phyloP scores from a whole-genome alignment of 441 rosid species.

The Oxalis stricta region DNA sequence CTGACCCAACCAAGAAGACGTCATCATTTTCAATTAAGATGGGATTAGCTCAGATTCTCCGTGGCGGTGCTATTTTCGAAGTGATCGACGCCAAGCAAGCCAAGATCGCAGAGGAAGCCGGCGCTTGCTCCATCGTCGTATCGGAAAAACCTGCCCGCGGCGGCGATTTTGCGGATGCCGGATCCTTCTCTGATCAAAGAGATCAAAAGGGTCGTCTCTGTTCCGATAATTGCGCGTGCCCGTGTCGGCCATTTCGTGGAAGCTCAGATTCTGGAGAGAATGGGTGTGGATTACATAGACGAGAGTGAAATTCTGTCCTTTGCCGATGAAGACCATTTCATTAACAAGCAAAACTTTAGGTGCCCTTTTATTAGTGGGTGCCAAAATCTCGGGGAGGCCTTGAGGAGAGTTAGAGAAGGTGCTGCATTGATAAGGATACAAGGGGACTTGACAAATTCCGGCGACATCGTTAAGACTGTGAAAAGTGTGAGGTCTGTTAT shows the following conservation, averaged over 20 bases:
- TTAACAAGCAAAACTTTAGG: constrained; percentile 72
- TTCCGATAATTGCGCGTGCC: constrained; percentile 52
- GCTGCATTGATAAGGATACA: constrained; percentile 77
- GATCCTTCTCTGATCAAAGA: constrained; percentile 49
- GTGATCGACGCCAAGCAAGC: constrained; percentile 40
- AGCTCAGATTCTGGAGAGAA: constrained; percentile 66
- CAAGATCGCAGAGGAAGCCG: constrained; percentile 60
- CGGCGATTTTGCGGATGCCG: constrained; percentile 59
- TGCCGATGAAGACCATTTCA: constrained; percentile 55
- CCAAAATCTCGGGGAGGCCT: constrained; percentile 55
- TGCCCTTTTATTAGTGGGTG: constrained; percentile 66
- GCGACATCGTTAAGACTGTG: constrained; percentile 39
- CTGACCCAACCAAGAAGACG: constrained; percentile 61
- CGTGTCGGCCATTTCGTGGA: constrained; percentile 88
- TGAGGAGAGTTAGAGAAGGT: constrained; percentile 75
- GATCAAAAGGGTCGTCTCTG: constrained; percentile 42
- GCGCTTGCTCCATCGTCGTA: constrained; percentile 48
- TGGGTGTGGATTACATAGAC: constrained; percentile 63
- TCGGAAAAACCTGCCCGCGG: constrained; percentile 14
- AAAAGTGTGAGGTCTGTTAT: constrained; percentile 53
- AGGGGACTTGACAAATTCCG: constrained; percentile 31
- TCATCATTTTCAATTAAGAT: constrained; percentile 56
- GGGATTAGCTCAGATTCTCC: constrained; percentile 61
- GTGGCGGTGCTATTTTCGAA: constrained; percentile 60
- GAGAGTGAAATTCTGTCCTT: constrained; percentile 49